Conservation (phyloP, 495 filamentous ascomycete species). For the Aspergillus cristatus region DNA sequence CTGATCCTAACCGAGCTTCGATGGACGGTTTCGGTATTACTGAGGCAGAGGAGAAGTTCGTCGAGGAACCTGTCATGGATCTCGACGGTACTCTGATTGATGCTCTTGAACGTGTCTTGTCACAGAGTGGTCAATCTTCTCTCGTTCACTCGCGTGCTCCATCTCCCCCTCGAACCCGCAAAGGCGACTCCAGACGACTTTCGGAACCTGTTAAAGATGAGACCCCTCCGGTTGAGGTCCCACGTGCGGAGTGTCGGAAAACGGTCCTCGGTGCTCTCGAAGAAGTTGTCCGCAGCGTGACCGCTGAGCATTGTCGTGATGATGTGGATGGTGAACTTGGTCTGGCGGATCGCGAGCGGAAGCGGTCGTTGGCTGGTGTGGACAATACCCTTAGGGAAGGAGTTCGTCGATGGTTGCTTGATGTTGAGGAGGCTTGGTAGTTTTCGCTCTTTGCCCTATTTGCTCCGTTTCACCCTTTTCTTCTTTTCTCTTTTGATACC, state of each 20-base stretch:
- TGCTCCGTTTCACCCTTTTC: conserved; percentile 5
- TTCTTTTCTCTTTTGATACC: neutral
- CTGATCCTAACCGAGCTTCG: conserved; percentile 10
- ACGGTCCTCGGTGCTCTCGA: conserved; percentile 56
- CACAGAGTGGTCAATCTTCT: conserved; percentile 44
- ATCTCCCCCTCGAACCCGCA: conserved; percentile 32
- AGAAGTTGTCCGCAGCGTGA: conserved; percentile 53
- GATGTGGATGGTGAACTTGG: conserved; percentile 29
- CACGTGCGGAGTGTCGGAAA: conserved; percentile 50
- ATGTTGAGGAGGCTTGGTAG: conserved; percentile 46
- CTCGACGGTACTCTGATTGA: conserved; percentile 67
- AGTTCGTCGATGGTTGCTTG: conserved; percentile 53
- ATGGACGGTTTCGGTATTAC: conserved; percentile 14
- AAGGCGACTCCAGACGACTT: conserved; percentile 19
- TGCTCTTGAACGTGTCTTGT: conserved; percentile 67
- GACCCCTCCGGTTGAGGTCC: conserved; percentile 37
- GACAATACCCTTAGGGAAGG: conserved; percentile 57
- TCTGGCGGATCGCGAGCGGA: conserved; percentile 28
- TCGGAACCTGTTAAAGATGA: conserved; percentile 11
- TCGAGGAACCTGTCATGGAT: conserved; percentile 65
- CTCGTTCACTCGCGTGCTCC: conserved; percentile 34
- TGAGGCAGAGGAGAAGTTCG: conserved; percentile 54
- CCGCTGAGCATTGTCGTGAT: conserved; percentile 43
- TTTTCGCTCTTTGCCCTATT: conserved; percentile 5
- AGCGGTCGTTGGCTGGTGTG: conserved; percentile 24